A percentile compares a stretch with the other conserved stretches of the same genome.
These are phyloP conservation scores for Zasmidium angulare DNA, from an alignment of 2,329 filamentous ascomycete species.

Conservation along the genomic window DNA sequence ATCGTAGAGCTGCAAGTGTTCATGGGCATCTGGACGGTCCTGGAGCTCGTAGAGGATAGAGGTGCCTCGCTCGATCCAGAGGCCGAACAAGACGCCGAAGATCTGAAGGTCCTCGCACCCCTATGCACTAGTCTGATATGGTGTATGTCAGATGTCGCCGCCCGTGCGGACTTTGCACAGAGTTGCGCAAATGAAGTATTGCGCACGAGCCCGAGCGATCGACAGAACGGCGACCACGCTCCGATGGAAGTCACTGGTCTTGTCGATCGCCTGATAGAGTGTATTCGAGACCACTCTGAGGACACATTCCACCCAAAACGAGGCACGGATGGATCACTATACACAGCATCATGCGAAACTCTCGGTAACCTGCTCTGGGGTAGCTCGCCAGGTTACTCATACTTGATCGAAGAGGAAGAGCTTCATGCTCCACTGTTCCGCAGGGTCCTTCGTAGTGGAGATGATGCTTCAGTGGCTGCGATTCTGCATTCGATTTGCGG, in stretches of 20 bases:
- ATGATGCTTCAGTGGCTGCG: conserved; percentile 18
- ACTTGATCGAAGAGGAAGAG: conserved; percentile 10
- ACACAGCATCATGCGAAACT: conserved; percentile 30
- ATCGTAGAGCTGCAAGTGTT: conserved; percentile 16
- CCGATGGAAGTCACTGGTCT: not conserved
- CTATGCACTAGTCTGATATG: conserved; percentile 30
- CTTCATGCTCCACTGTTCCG: conserved; percentile 18
- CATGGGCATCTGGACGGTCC: conserved; percentile 22
- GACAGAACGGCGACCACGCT: not conserved
- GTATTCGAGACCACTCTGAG: not conserved
- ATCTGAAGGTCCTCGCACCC: conserved; percentile 23
- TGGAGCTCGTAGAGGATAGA: conserved; percentile 13
- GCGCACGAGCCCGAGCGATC: not conserved
- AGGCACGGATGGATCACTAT: not conserved
- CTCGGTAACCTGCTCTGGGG: conserved; percentile 32
- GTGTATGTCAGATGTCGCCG: conserved; percentile 33
- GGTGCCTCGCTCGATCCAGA: conserved; percentile 2
- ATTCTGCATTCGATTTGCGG: conserved; percentile 31
- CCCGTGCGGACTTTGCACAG: conserved; percentile 20
- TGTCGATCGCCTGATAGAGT: not conserved
- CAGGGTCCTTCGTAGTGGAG: conserved; percentile 6
- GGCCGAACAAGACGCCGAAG: conserved; percentile 10
- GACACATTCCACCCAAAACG: not conserved
- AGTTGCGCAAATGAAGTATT: conserved; percentile 5
- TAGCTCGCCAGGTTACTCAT: conserved; percentile 5